phyloP scores from a whole-genome alignment of 371 early-diverging fungal species.

The Batkoa obscura region DNA sequence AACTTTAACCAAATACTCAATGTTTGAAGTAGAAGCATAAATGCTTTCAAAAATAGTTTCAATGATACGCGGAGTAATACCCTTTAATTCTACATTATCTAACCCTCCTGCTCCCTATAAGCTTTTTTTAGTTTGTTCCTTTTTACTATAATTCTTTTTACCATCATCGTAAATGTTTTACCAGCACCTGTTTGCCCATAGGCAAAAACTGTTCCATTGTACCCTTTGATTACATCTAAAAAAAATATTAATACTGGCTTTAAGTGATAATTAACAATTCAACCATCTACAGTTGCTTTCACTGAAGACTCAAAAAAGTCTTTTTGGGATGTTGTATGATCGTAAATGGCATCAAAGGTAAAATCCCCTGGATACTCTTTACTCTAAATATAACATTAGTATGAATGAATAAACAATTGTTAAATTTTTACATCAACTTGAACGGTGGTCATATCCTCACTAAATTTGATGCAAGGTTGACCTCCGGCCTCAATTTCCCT shows the following conservation, averaged over 20 bases:
- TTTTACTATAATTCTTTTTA: constrained; percentile 12
- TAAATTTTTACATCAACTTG: constrained; percentile 4
- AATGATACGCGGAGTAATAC: constrained; percentile 86
- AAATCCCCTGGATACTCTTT: constrained; percentile 64
- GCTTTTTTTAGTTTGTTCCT: constrained; percentile 15
- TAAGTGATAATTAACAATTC: background rate
- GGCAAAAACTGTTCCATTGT: constrained; percentile 98
- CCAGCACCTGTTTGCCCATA: constrained; percentile 97
- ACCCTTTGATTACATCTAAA: constrained; percentile 52
- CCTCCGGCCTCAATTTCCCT: constrained; percentile 80
- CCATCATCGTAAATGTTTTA: constrained; percentile 99
- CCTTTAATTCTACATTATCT: constrained; percentile 70
- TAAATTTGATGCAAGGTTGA: constrained; percentile 56
- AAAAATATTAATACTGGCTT: constrained; percentile 1
- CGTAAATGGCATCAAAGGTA: constrained; percentile 81
- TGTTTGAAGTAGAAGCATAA: constrained; percentile 58
- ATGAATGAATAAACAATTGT: background rate
- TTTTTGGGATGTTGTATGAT: constrained; percentile 56
- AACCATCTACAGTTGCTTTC: constrained; percentile 79
- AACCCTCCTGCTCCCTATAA: constrained; percentile 81
- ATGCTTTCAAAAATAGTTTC: constrained; percentile 79
- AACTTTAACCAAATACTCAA: constrained; percentile 84
- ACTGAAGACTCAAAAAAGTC: constrained; percentile 80
- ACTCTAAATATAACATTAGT: background rate
- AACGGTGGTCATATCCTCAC: constrained; percentile 36